Base-by-base conservation (phyloP, 441 rosid genomes). In the Gossypium armourianum region DNA sequence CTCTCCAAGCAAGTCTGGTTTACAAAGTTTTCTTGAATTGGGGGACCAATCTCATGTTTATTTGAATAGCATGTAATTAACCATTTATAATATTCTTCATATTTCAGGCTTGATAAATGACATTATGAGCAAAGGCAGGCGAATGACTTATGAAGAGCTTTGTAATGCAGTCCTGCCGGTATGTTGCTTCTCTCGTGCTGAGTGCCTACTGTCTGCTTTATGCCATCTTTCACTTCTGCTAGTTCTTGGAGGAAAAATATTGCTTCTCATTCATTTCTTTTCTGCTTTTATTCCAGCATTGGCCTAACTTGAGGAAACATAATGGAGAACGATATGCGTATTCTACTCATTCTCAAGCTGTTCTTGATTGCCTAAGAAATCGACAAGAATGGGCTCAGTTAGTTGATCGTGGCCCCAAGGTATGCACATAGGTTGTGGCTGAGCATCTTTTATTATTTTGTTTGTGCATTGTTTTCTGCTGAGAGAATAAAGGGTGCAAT, bases 311-410 rank as follows among this genome's bases (percentile, higher is more conserved):
- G 84, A 87, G 99, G 83, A 95, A 95, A 86, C 97, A 90, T 76
- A 95, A 95, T 74, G 99, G 99, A 69, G 99, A 90, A 75, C 90
- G 95, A 26, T 95, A 92, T 78, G 99, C 99, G 8, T 95, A 95
- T 86, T 86, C 97, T 43, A 92, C 93, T 82, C 99, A 86, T 82
- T 89, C 92, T 70, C 97, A 95, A 74, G 99, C 99, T 73, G 99
- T 92, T 84, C 95, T 92, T 53, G 99, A 95, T 82, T 92, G 98
- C 78, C 85, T 95, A 75, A 83, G 99, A 74, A 92, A 92, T 75
- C 87, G 98, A 76, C 95, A 88, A 62, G 98, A 92, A 77, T 95
- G 99, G 98, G 92, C 98, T 82, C 89, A 75, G 72, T 83, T 95
- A 83, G 96, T 92, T 75, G 97, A 92, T 83, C 97, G 97, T 77